Percentiles rank a stretch among this genome's conserved stretches.
Conservation (phyloP, 2,329 filamentous ascomycete species). For the Paracamarosporium sp. region DNA sequence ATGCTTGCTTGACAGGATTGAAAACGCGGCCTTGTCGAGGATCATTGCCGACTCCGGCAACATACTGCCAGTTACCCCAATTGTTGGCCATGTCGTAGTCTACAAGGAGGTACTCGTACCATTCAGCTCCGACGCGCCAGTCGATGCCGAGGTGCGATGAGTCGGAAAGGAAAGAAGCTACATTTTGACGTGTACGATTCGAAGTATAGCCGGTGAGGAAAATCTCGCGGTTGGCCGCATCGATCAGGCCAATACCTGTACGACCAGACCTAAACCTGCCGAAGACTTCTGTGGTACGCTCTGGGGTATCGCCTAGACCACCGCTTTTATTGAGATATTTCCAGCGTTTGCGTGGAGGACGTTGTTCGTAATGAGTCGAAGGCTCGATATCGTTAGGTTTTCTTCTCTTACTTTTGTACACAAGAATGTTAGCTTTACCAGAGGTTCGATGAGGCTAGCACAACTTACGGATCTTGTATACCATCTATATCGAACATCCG, state of each 20-base stretch:
- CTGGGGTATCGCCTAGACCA: slow-evolving; percentile 52
- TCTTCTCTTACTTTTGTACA: neutral
- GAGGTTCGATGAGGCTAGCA: neutral
- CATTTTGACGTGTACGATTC: slow-evolving; percentile 78
- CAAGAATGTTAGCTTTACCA: neutral
- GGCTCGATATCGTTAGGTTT: neutral
- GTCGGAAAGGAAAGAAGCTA: slow-evolving; percentile 71
- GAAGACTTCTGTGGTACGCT: slow-evolving; percentile 52
- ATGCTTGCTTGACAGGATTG: slow-evolving; percentile 81
- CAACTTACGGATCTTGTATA: slow-evolving; percentile 57
- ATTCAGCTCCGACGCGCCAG: slow-evolving; percentile 82
- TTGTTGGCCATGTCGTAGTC: slow-evolving; percentile 81
- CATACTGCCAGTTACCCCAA: slow-evolving; percentile 86
- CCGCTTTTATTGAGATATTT: slow-evolving; percentile 28
- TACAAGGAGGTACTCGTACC: slow-evolving; percentile 77
- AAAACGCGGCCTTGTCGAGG: slow-evolving; percentile 76
- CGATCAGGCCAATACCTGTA: slow-evolving; percentile 78
- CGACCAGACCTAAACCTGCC: slow-evolving; percentile 69
- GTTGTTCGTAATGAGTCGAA: slow-evolving; percentile 43
- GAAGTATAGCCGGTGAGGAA: slow-evolving; percentile 79
- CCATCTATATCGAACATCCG: slow-evolving; percentile 71
- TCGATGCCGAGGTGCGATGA: slow-evolving; percentile 74
- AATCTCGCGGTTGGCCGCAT: slow-evolving; percentile 77
- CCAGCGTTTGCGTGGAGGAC: slow-evolving; percentile 44
- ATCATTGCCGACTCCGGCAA: slow-evolving; percentile 80